phyloP scores from a whole-genome alignment of 768 basidiomycete genomes.

The Gloeophyllum trabeum region DNA sequence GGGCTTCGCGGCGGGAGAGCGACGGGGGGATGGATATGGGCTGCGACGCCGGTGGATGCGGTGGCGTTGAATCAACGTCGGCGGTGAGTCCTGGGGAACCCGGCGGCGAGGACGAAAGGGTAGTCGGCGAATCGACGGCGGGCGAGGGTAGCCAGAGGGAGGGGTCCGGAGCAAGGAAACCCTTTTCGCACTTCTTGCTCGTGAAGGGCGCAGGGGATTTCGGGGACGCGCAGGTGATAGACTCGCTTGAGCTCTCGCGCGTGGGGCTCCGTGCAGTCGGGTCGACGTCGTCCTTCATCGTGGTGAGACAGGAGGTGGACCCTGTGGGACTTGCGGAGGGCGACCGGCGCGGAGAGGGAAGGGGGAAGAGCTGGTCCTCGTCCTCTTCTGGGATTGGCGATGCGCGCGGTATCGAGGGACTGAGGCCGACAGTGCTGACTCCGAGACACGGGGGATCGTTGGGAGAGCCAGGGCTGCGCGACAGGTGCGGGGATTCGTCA shows the following conservation, averaged over 20 bases:
- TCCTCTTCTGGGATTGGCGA: slow-evolving; percentile 30
- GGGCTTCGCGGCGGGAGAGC: not conserved
- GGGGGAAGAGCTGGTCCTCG: slow-evolving; percentile 43
- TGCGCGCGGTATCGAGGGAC: not conserved
- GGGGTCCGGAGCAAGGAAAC: not conserved
- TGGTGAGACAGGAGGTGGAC: not conserved
- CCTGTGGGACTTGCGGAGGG: slow-evolving; percentile 25
- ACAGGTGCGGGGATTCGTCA: not conserved
- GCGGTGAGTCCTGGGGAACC: not conserved
- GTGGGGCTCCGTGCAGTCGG: no score
- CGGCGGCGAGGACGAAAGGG: not conserved
- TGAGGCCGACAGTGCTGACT: not conserved
- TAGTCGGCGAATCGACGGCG: not conserved
- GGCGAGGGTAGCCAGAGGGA: not conserved
- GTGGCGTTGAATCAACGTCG: not conserved
- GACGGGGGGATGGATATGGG: not conserved
- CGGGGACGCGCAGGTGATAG: no score
- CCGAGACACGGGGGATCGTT: not conserved
- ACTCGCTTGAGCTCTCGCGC: no score
- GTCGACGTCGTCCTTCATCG: no score
- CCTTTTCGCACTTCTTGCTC: not conserved
- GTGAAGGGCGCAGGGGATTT: no score
- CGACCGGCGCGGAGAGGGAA: slow-evolving; percentile 47
- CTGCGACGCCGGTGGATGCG: not conserved
- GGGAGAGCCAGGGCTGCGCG: not conserved